Conservation (phyloP, 768 basidiomycete genomes). For the Austroboletus eburneus region DNA sequence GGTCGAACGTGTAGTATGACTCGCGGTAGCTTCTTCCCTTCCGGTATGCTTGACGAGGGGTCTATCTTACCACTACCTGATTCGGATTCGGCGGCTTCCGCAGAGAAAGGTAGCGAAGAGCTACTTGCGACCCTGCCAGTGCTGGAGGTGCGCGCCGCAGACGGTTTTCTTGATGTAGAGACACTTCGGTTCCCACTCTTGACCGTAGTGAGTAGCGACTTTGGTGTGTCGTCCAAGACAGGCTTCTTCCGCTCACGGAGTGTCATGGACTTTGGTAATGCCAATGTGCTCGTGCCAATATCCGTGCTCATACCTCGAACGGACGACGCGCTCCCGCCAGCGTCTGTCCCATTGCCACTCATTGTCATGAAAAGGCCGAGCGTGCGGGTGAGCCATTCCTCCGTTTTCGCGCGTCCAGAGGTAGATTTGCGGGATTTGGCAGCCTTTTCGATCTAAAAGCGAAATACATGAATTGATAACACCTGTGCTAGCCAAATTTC, state of each 20-base stretch:
- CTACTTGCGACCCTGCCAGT: too few relatives aligned
- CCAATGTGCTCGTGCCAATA: not conserved
- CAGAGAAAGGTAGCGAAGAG: not conserved
- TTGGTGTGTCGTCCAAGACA: not conserved
- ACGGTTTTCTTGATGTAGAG: too few relatives aligned
- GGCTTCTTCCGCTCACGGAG: constrained; percentile 47
- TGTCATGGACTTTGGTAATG: constrained; percentile 39
- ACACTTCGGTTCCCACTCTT: too few relatives aligned
- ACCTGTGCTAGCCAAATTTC: not conserved
- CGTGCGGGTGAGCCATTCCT: constrained; percentile 59
- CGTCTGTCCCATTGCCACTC: constrained; percentile 1
- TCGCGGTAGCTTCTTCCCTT: constrained; percentile 50
- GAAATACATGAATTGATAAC: not conserved
- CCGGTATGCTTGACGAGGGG: not conserved
- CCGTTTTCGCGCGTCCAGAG: constrained; percentile 31
- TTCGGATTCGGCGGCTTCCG: not conserved
- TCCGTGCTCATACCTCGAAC: not conserved
- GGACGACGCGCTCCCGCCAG: not conserved
- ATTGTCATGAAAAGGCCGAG: constrained; percentile 24
- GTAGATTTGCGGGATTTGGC: constrained; percentile 53
- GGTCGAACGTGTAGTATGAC: constrained; percentile 55
- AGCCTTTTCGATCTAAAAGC: constrained; percentile 55
- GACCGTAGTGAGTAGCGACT: not conserved
- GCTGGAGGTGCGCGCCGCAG: not conserved
- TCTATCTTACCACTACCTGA: not conserved